Conservation (phyloP, 2,329 filamentous ascomycete species). For the Cryphonectria naterciae region DNA sequence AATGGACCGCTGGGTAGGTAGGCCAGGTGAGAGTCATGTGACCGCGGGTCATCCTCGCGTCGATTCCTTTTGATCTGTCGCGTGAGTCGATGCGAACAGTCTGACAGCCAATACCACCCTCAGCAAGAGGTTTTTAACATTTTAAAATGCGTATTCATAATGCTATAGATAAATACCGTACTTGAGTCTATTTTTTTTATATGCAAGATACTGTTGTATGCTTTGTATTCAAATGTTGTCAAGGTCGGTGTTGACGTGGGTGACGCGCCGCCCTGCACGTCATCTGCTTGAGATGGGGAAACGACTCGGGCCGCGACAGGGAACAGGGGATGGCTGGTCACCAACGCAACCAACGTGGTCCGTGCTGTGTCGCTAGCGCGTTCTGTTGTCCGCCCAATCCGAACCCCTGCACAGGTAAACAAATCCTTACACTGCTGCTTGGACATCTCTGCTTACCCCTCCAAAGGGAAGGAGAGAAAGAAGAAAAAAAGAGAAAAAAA, state of each 20-base stretch:
- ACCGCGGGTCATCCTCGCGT: slow-evolving; percentile 23
- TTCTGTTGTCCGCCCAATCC: slow-evolving; percentile 1
- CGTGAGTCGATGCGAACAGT: slow-evolving; percentile 1
- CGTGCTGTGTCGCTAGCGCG: slow-evolving; percentile 22
- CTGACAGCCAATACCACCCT: neutral
- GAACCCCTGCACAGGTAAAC: slow-evolving; percentile 15
- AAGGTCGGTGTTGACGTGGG: slow-evolving; percentile 12
- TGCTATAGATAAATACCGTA: neutral
- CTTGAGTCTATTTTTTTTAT: neutral
- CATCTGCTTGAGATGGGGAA: slow-evolving; percentile 4
- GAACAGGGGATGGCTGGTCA: slow-evolving; percentile 19
- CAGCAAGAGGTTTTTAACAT: neutral
- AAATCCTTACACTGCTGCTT: neutral
- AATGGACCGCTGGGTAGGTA: neutral
- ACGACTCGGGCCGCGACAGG: slow-evolving; percentile 15
- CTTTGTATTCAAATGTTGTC: neutral
- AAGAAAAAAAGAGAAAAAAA: neutral
- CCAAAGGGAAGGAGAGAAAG: neutral
- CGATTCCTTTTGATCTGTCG: slow-evolving; percentile 5
- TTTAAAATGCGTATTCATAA: neutral
- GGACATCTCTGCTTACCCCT: slow-evolving; percentile 10
- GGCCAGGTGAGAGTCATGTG: slow-evolving; percentile 15
- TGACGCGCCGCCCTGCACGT: slow-evolving; percentile 24
- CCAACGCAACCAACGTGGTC: slow-evolving; percentile 24
- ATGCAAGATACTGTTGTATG: neutral